Conservation (phyloP, 768 basidiomycete species). For the Suillus lakei region DNA sequence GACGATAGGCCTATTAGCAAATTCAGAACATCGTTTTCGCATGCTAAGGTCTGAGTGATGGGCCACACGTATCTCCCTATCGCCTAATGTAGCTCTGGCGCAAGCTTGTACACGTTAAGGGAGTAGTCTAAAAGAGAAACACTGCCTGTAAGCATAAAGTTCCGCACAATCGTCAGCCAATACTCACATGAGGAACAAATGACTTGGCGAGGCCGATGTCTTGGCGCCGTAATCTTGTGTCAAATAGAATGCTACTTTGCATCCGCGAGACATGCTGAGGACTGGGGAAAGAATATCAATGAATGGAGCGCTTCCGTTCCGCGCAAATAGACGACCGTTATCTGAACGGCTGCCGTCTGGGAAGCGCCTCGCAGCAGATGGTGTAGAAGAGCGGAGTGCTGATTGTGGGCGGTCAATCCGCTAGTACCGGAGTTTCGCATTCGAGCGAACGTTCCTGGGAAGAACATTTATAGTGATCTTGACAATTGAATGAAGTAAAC, state of each 20-base stretch:
- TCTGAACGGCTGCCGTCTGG: constrained; percentile 43
- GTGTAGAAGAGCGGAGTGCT: constrained; percentile 37
- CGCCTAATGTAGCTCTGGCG: constrained; percentile 76
- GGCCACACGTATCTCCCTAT: constrained; percentile 87
- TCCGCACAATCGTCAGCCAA: constrained; percentile 3
- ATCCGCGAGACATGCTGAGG: constrained; percentile 71
- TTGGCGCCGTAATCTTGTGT: constrained; percentile 70
- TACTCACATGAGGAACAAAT: constrained; percentile 68
- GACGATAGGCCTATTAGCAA: constrained; percentile 17
- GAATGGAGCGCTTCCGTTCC: constrained; percentile 56
- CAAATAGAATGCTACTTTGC: constrained; percentile 74
- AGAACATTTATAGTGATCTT: not conserved
- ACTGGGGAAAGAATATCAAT: constrained; percentile 74
- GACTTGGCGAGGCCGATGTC: no score
- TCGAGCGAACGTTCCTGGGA: not conserved
- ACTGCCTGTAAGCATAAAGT: constrained; percentile 63
- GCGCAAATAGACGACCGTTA: constrained; percentile 37
- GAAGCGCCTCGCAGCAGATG: constrained; percentile 41
- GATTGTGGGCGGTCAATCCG: no score
- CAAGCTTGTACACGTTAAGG: constrained; percentile 75
- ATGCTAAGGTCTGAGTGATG: constrained; percentile 70
- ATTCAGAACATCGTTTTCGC: constrained; percentile 52
- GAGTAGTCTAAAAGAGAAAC: constrained; percentile 79
- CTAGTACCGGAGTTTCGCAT: no score
- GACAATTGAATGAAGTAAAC: not conserved